Evolutionary conservation across 2,329 filamentous ascomycete species (phyloP).

Genomic region (Juglanconis sp.): DNA sequence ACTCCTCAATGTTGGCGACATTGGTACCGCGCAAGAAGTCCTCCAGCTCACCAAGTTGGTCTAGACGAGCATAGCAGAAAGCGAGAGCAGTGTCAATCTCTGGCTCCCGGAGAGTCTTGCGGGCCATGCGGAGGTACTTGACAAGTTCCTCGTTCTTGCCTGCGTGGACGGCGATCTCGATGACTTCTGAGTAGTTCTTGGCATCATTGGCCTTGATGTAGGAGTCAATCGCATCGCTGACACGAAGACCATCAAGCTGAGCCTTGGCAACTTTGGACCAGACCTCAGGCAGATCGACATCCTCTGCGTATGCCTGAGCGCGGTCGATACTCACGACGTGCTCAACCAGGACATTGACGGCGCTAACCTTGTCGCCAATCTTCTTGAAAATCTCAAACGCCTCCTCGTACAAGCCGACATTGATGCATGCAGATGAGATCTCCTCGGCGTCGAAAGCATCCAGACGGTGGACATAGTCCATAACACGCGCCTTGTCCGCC

Average conservation of each 20-base stretch:
- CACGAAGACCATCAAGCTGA: conserved; percentile 90
- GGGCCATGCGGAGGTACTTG: conserved; percentile 94
- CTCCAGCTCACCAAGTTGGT: conserved; percentile 89
- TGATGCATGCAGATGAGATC: conserved; percentile 88
- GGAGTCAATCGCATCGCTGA: conserved; percentile 89
- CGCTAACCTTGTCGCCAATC: conserved; percentile 81
- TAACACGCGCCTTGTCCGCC: conserved; percentile 89
- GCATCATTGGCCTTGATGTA: conserved; percentile 95
- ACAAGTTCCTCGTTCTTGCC: conserved; percentile 97
- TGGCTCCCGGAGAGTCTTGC: conserved; percentile 92
- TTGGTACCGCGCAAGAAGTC: conserved; percentile 93
- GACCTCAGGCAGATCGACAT: conserved; percentile 88
- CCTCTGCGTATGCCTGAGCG: conserved; percentile 91
- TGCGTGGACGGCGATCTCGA: conserved; percentile 90
- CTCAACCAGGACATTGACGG: conserved; percentile 89
- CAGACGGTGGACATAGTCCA: conserved; percentile 93
- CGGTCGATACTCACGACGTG: conserved; percentile 97
- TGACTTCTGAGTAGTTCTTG: conserved; percentile 91
- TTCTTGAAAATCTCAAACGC: conserved; percentile 99
- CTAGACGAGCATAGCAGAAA: conserved; percentile 87
- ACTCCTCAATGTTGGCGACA: conserved; percentile 92
- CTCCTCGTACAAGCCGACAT: conserved; percentile 92
- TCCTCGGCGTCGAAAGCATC: conserved; percentile 88
- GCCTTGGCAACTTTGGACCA: conserved; percentile 99
- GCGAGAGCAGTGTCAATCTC: conserved; percentile 90